Base-by-base conservation (phyloP, 495 filamentous ascomycete species). In the Hypomontagnella monticulosa region DNA sequence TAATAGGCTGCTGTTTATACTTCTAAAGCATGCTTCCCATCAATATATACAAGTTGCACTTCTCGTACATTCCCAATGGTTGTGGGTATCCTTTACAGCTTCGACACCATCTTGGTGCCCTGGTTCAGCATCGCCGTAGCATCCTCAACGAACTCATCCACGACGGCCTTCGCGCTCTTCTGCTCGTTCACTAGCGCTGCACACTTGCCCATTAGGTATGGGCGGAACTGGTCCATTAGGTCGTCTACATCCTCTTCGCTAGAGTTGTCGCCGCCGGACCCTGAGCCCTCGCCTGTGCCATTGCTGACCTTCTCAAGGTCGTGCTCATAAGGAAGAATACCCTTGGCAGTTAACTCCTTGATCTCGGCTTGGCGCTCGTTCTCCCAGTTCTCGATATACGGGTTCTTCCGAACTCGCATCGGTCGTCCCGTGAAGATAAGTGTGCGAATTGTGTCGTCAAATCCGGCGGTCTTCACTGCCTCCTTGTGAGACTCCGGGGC, bases 401-500 rank as follows among this genome's bases (percentile, higher is more conserved):
- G 69, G 80, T 98, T 99, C 69, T 87, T 93, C 66, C 93, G 89
- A 56, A 99, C 95, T 63, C 95, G 91, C 61, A 99, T 83, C 38
- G 95, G 95, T 43, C 95, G 92, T 49, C 95, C 93, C 59, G 95
- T 99, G 86, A 98, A 99, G 78, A 99, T 99, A 69, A 97, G 91
- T 15, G 95, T 99, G 61, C 92, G 90, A 71, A 98, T 83, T 67
- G 93, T 97, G 77, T 98, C 95, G 80, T 97, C 91, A 76, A 93
- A 97, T 60, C 90, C 87, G 61, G 93, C 85, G 34, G 95, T 98
- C 72, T 89, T 85, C 50, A 99, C 95, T 52, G 95, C 92, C 82
- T 99, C 96, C 81, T 99, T 95, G 82, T 99, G 95, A 32, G 93
- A 89, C 77, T 91, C 87, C 30, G 95, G 90, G 14, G 95, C 95